These are phyloP conservation scores for Ascochyta viciae-villosae DNA, from an alignment of 2,329 filamentous ascomycete species.

Conservation along the genomic window DNA sequence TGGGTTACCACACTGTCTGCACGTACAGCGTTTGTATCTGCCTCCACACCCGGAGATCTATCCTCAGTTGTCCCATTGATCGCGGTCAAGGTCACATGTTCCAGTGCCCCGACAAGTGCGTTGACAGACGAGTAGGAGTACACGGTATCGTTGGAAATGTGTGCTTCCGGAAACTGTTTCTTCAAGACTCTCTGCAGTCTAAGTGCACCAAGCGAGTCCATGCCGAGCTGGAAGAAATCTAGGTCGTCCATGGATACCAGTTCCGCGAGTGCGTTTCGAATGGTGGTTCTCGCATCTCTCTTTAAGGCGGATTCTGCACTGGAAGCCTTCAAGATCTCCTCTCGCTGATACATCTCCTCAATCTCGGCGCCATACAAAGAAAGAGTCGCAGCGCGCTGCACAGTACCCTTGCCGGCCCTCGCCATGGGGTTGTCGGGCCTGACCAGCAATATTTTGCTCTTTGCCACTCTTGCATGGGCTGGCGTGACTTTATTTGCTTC, in stretches of 20 bases:
- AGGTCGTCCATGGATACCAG: conserved; percentile 1
- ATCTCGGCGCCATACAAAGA: conserved; percentile 31
- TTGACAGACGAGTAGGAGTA: neutral
- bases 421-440: conserved; percentile 14
- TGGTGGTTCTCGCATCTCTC: neutral
- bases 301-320: neutral
- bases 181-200: conserved; percentile 5
- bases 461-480: neutral
- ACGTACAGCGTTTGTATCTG: too few species aligned
- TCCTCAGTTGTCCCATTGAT: too few species aligned
- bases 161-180: conserved; percentile 1
- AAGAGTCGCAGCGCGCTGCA: conserved; percentile 29
- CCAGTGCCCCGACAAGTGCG: neutral
- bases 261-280: neutral
- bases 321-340: neutral
- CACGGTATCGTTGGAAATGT: neutral
- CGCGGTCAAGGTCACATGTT: neutral
- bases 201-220: conserved; percentile 12
- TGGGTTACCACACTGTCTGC: too few species aligned
- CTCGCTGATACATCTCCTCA: conserved; percentile 22
- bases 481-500: too few species aligned
- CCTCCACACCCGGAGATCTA: too few species aligned
- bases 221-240: conserved; percentile 9
- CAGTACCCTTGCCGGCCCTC: conserved; percentile 34
- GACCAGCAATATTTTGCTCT: conserved; percentile 10